Conservation (phyloP, 495 filamentous ascomycete genomes). For the Corynascus novoguineensis region DNA sequence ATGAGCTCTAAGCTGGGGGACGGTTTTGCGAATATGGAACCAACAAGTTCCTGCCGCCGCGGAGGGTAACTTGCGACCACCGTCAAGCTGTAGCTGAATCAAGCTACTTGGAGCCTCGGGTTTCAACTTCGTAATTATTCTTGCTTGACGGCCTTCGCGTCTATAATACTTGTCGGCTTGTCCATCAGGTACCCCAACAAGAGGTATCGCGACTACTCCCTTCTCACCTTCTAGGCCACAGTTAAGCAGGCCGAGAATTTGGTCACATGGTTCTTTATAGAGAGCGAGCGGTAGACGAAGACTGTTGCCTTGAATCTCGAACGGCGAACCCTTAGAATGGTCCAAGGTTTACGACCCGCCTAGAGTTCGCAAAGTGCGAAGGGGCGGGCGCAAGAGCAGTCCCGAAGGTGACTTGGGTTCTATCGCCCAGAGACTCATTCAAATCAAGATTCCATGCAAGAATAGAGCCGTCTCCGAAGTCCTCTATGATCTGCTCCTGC, state of each 20-base stretch:
- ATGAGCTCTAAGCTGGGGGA: not conserved
- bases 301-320: not conserved
- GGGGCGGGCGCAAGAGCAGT: conserved; percentile 3
- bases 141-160: too few relatives aligned
- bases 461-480: conserved; percentile 28
- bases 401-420: not conserved
- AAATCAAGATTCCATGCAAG: conserved; percentile 13
- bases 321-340: not conserved
- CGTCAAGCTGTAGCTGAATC: conserved; percentile 3
- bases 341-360: not conserved
- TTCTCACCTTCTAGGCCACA: not conserved
- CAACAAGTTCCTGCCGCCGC: not conserved
- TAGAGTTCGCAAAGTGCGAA: not conserved
- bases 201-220: conserved; percentile 2
- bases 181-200: not conserved
- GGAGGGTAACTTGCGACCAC: not conserved
- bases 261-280: not conserved
- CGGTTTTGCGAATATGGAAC: conserved; percentile 9
- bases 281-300: conserved; percentile 1
- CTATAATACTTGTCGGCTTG: too few relatives aligned
- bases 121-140: not conserved
- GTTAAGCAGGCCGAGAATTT: not conserved
- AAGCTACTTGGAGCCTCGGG: not conserved
- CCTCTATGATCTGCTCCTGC: conserved; percentile 31
- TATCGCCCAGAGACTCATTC: not conserved